Evolutionary conservation across 78 protist species (phyloP), one percentile per base, ranked within the genome.

Genomic region (Tieghemostelium lacteum): DNA sequence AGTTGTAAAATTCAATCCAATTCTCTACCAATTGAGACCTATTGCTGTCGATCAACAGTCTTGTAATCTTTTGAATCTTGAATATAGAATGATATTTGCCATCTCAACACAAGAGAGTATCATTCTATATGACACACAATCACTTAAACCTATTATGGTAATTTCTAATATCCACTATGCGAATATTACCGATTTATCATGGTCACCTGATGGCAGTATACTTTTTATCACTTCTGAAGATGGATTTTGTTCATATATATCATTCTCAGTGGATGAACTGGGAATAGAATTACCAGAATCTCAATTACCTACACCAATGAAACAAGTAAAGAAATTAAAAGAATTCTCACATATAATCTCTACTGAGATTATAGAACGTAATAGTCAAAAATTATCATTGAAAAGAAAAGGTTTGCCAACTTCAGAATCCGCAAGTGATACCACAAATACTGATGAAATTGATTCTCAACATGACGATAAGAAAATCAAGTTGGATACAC

Each of bases 231-330:
- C 78, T 4, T 83, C 91, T 24, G 49, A 72, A 1, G 91, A 83
- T 83, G 91, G 91, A 37, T 83, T 83, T n/a, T 83, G 91, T 58
- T 69, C 80, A 8, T 83, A 83, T 60, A 17, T 83, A 17, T 66
- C 78, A 40, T 83, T 83, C 33, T 16, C 10, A 55, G 14, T 17
- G 1, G 26, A 45, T 60, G 91, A 83, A 60, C 57, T 83, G 55
- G 91, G 91, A 33, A 40, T 26, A 22, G 34, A 40, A 3, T 49
- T 83, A 54, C 26, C 49, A 2, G 78, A 83, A 40, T 45, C 50
- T 19, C 29, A 83, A 3, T 60, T 37, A 33, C 72, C 91, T 31
- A 62, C 34, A 4, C n/a, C 73, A 29, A 67, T 83, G 36, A 66
- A 83, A 69, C 36, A 69, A 66, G 24, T 39, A 24, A 55, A 39